Evolutionary conservation across 768 basidiomycete genomes (phyloP).

Genomic region (Lanmaoa rubissima): DNA sequence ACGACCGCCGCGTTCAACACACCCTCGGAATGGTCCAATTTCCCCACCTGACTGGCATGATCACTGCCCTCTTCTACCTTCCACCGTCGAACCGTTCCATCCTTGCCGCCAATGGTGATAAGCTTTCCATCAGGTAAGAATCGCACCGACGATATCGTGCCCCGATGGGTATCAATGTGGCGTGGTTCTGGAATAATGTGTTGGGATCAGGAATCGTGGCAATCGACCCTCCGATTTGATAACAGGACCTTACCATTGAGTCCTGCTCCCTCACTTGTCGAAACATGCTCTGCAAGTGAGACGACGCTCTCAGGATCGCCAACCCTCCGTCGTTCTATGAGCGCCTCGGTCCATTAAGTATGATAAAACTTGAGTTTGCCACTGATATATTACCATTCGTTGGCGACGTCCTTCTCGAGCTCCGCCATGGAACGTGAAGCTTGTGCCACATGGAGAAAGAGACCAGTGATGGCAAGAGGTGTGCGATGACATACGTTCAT

Average conservation of each 20-base stretch:
- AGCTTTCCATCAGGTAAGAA: constrained; percentile 12
- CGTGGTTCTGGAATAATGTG: constrained; percentile 1
- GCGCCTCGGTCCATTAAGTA: neutral
- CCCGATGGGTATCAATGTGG: neutral
- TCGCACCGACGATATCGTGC: constrained; percentile 4
- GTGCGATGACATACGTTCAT: too few species aligned
- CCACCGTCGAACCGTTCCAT: constrained; percentile 13
- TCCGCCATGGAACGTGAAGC: constrained; percentile 9
- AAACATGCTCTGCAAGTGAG: neutral
- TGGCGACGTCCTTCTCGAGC: constrained; percentile 3
- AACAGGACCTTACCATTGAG: neutral
- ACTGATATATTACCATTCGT: neutral
- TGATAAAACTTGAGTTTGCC: neutral
- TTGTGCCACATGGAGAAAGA: constrained; percentile 5
- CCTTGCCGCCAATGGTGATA: neutral
- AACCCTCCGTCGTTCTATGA: constrained; percentile 1
- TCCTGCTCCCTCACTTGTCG: neutral
- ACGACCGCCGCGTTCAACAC: neutral
- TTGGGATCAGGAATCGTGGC: neutral
- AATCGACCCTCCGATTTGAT: neutral
- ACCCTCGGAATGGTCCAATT: neutral
- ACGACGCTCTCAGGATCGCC: neutral
- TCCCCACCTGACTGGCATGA: neutral
- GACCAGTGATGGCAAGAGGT: neutral
- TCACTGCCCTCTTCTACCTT: neutral